phyloP scores from a whole-genome alignment of 2,329 filamentous ascomycete genomes.

The Apiospora arundinis region DNA sequence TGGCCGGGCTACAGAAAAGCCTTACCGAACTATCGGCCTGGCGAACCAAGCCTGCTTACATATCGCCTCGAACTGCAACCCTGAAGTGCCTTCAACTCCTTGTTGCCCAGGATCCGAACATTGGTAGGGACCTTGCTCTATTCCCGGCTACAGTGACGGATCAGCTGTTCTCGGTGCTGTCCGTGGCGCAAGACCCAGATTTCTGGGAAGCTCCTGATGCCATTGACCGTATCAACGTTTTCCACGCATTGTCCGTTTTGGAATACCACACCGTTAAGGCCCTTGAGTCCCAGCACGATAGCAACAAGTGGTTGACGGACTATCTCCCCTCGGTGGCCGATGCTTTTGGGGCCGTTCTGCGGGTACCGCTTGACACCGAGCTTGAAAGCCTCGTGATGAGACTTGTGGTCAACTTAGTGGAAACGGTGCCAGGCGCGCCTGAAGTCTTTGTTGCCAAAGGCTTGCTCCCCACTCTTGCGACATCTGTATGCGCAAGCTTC shows the following conservation, averaged over 20 bases:
- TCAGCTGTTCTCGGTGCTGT: slow-evolving; percentile 54
- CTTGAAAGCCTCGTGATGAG: slow-evolving; percentile 63
- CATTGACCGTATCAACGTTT: slow-evolving; percentile 44
- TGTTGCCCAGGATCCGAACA: slow-evolving; percentile 55
- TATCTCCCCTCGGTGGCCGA: slow-evolving; percentile 59
- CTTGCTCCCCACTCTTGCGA: slow-evolving; percentile 56
- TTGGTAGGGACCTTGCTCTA: slow-evolving; percentile 54
- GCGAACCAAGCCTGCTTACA: slow-evolving; percentile 55
- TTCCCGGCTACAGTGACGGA: slow-evolving; percentile 56
- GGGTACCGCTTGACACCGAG: slow-evolving; percentile 44
- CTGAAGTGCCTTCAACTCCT: slow-evolving; percentile 68
- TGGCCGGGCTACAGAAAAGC: slow-evolving; percentile 60
- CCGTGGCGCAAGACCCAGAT: slow-evolving; percentile 40
- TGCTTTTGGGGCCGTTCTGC: slow-evolving; percentile 49
- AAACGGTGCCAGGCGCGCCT: slow-evolving; percentile 75
- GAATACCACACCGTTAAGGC: slow-evolving; percentile 60
- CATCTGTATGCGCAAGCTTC: slow-evolving; percentile 60
- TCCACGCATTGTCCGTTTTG: slow-evolving; percentile 55
- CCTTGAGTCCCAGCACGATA: slow-evolving; percentile 47
- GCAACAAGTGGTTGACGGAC: slow-evolving; percentile 53
- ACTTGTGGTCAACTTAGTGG: slow-evolving; percentile 84
- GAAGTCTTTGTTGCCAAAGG: slow-evolving; percentile 69
- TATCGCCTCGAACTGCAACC: slow-evolving; percentile 69
- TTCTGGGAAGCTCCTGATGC: slow-evolving; percentile 45
- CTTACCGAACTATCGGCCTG: slow-evolving; percentile 65